These are phyloP conservation scores for Mycena albidolilacea DNA, from an alignment of 768 basidiomycete genomes.

Conservation along the genomic window DNA sequence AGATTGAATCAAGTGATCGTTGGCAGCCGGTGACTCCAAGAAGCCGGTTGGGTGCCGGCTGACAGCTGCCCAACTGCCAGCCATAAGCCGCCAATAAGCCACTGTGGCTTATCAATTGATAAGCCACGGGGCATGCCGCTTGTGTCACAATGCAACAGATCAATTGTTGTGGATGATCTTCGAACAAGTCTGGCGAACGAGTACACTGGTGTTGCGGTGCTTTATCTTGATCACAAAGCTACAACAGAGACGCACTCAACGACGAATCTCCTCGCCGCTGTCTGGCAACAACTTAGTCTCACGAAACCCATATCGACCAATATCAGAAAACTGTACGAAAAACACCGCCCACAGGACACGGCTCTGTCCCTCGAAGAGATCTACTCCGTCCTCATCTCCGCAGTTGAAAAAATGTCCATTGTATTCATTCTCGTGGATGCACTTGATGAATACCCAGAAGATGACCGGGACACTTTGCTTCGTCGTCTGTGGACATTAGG, in stretches of 20 bases:
- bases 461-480: not conserved
- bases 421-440: conserved; percentile 10
- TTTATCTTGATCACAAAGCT: conserved; percentile 16
- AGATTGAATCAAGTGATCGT: no score
- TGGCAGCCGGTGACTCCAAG: no score
- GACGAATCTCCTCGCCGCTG: conserved; percentile 5
- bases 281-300: conserved; percentile 12
- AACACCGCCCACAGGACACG: not conserved
- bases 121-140: no score
- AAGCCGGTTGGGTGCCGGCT: no score
- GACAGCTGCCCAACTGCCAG: no score
- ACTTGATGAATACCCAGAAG: conserved; percentile 3
- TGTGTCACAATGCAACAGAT: not conserved
- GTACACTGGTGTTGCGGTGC: not conserved
- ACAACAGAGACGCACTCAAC: not conserved
- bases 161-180: not conserved
- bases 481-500: not conserved
- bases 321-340: not conserved
- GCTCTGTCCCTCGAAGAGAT: not conserved
- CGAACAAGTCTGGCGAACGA: not conserved
- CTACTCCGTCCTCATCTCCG: not conserved
- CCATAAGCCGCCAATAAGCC: no score
- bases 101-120: no score
- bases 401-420: not conserved
- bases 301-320: not conserved